Evolutionary conservation across 768 basidiomycete species (phyloP).

Genomic region (Hygrocybe coccinea): DNA sequence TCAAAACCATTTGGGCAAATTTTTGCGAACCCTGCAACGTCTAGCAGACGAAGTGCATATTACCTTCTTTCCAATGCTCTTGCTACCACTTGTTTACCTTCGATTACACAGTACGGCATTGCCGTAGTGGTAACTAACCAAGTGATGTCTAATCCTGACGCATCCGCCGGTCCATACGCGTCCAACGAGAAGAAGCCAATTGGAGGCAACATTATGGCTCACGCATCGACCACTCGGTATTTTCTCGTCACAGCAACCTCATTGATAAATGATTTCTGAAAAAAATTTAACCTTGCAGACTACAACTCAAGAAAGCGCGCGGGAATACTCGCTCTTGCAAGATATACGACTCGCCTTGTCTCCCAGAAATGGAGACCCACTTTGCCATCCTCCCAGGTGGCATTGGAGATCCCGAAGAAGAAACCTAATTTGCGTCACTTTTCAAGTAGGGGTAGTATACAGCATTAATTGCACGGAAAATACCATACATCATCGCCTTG

Average conservation of each 20-base stretch:
- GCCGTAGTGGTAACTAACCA: conserved; percentile 98
- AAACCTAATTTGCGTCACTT: conserved; percentile 38
- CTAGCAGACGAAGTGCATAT: conserved; percentile 87
- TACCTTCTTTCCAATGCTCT: conserved; percentile 12
- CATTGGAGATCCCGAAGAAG: conserved; percentile 93
- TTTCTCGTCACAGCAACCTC: conserved; percentile 15
- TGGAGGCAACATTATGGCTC: conserved; percentile 98
- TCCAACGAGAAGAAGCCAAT: conserved; percentile 97
- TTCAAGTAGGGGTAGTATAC: conserved; percentile 5
- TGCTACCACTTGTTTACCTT: conserved; percentile 10
- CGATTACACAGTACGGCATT: conserved; percentile 73
- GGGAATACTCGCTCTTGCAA: conserved; percentile 92
- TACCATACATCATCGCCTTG: background rate
- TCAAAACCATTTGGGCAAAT: conserved; percentile 94
- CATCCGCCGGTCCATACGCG: conserved; percentile 81
- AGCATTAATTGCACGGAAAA: background rate
- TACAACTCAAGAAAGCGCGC: conserved; percentile 89
- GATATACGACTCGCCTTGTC: conserved; percentile 96
- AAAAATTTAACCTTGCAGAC: conserved; percentile 34
- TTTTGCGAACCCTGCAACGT: conserved; percentile 86
- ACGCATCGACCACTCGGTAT: conserved; percentile 94
- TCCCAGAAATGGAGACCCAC: conserved; percentile 93
- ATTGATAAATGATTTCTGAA: background rate
- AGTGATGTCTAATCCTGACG: conserved; percentile 99
- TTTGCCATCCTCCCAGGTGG: conserved; percentile 91